Conservation (phyloP, 2,329 filamentous ascomycete species). For the Amauroascus niger region DNA sequence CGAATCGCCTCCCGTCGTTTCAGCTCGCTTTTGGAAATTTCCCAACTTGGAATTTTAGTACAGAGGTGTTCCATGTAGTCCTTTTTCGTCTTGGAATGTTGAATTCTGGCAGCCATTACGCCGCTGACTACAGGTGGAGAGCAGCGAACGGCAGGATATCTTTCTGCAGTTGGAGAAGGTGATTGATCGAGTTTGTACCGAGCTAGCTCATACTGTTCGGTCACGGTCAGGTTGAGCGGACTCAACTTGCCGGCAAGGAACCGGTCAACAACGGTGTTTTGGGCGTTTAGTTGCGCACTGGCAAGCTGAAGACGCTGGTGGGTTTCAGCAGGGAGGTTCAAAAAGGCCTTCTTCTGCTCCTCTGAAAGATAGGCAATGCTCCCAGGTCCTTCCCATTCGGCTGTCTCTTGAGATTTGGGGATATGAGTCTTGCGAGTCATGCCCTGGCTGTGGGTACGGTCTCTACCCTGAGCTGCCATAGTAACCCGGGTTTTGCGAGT, state of each 20-base stretch:
- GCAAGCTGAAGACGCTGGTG: slow-evolving; percentile 15
- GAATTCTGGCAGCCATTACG: background rate
- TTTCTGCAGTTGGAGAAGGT: slow-evolving; percentile 1
- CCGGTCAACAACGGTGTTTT: slow-evolving; percentile 6
- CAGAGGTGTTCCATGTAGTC: slow-evolving; percentile 11
- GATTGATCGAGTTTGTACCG: slow-evolving; percentile 13
- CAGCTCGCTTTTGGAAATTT: slow-evolving; percentile 1
- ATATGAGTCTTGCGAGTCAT: background rate
- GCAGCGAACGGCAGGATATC: background rate
- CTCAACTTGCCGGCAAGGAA: background rate
- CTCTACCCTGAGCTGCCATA: background rate
- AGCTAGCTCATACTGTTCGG: slow-evolving; percentile 14
- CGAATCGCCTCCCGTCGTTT: slow-evolving; percentile 9
- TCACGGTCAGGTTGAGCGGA: slow-evolving; percentile 6
- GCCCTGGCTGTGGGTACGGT: background rate
- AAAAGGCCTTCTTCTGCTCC: slow-evolving; percentile 7
- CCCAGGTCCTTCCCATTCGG: slow-evolving; percentile 8
- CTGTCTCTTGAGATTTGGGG: background rate
- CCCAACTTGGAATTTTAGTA: slow-evolving; percentile 3
- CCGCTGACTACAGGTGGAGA: background rate
- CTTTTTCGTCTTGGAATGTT: slow-evolving; percentile 4
- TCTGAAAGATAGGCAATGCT: slow-evolving; percentile 11
- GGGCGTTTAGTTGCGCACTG: slow-evolving; percentile 12
- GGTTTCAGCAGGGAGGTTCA: slow-evolving; percentile 13
- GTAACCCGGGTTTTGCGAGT: background rate